Base-by-base conservation (phyloP, 1,139 yeast species). In the Lizanozyma gosingica region DNA sequence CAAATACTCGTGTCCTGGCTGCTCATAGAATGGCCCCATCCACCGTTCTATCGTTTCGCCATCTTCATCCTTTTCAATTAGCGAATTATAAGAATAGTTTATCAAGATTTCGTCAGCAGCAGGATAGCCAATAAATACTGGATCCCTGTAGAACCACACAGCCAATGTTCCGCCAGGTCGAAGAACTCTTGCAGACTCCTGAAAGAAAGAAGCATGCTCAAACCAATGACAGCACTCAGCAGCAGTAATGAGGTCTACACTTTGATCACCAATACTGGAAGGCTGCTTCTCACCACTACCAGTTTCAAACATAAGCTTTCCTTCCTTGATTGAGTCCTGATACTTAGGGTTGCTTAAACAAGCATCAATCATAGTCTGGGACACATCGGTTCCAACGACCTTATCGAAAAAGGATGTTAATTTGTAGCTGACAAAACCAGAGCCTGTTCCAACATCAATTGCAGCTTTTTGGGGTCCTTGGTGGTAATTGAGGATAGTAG, bases 191-290 rank as follows among this genome's bases (percentile, higher is more conserved):
- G 63, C 57, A 33, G 74, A 69, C 42, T 75, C 77, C 8, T 55
- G 49, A 52, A 79, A 76, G 58, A 82, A 83, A 29, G 49, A 47
- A 0, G 62, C 66, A 45, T 75, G 76, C 34, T 80, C 69, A 41
- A 85, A 73, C 95, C 95, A 86, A 56, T 86, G 95, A 14, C 76
- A 74, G 38, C 88, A 82, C 55, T 86, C 88, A 0, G 88, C 94
- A 6, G 80, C 80, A 1, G 85, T 73, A n/a, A 84, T 62, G 48
- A 83, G 48, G 52, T 82, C 90, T 9, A 77, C 68, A 0, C 73
- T 59, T 6, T 52, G 47, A 3, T 61, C 55, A 2, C 46, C 43
- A 1, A 65, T 53, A 2, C 40, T 34, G 42, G 9, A 17, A 3
- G 57, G 56, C 1, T 49, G 48, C 2, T 47, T 41, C 40, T 63